A percentile compares a stretch with the other conserved stretches of the same genome.
These are phyloP conservation scores for Hirschioporus abietinus DNA, from an alignment of 768 basidiomycete species.

Conservation along the genomic window DNA sequence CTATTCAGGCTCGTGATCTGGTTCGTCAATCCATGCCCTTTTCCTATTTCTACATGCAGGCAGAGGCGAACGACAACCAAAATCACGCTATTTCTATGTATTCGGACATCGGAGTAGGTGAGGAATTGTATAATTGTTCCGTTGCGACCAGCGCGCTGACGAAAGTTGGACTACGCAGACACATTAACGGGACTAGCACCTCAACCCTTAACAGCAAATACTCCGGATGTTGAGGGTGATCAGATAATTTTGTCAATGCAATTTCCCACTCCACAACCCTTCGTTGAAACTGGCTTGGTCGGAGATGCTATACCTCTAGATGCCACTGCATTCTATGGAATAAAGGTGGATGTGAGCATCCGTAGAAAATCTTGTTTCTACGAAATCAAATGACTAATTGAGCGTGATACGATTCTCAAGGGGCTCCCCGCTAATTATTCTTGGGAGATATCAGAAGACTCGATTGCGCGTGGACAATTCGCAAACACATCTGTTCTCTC, in stretches of 20 bases:
- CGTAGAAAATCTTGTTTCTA: not conserved
- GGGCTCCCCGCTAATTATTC: not conserved
- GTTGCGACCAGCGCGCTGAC: constrained; percentile 11
- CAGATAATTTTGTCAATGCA: not conserved
- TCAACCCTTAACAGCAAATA: constrained; percentile 10
- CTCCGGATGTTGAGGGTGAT: constrained; percentile 7
- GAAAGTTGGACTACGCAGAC: constrained; percentile 9
- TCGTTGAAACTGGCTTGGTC: not conserved
- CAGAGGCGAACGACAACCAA: constrained; percentile 19
- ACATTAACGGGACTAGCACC: constrained; percentile 10
- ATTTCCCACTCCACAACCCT: not conserved
- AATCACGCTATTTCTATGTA: constrained; percentile 26
- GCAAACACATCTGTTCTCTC: not conserved
- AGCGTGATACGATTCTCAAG: not conserved
- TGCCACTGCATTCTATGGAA: not conserved
- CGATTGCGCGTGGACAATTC: not conserved
- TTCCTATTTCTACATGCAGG: constrained; percentile 23
- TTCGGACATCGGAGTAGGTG: constrained; percentile 25
- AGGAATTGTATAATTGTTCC: constrained; percentile 8
- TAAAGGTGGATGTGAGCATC: constrained; percentile 7
- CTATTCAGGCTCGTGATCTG: constrained; percentile 11
- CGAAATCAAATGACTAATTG: not conserved
- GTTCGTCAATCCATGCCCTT: constrained; percentile 28
- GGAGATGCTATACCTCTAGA: constrained; percentile 6
- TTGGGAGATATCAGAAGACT: constrained; percentile 13